A percentile compares a stretch with the other conserved stretches of the same genome.
Conservation (phyloP, 352 stramenopile genomes). For the Phytopythium litorale region DNA sequence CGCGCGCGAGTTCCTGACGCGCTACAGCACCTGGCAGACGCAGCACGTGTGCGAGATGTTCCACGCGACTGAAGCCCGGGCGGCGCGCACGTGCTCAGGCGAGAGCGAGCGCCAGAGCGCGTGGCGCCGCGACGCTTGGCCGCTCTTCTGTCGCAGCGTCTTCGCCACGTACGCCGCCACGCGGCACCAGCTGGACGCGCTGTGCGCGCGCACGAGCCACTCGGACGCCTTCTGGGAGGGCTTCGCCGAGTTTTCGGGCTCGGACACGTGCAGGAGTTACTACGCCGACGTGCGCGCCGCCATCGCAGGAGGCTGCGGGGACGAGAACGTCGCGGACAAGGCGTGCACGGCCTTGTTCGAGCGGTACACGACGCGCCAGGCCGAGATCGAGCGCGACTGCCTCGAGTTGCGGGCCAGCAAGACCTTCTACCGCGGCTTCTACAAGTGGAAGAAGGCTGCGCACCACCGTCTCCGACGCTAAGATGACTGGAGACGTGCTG, state of each 20-base stretch:
- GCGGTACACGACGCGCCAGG: constrained; percentile 45
- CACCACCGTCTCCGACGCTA: not conserved
- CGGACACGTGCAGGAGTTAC: constrained; percentile 53
- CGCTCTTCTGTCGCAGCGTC: constrained; percentile 54
- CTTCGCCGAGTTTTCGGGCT: constrained; percentile 50
- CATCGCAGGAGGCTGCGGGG: constrained; percentile 19
- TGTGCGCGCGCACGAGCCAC: constrained; percentile 35
- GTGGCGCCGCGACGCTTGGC: constrained; percentile 42
- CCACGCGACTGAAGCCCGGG: constrained; percentile 42
- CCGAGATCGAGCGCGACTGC: constrained; percentile 44
- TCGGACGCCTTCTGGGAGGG: constrained; percentile 60
- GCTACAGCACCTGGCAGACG: constrained; percentile 49
- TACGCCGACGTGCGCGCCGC: constrained; percentile 45
- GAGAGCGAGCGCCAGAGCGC: constrained; percentile 26
- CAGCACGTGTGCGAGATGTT: constrained; percentile 44
- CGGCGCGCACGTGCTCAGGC: constrained; percentile 38
- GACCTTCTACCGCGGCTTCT: constrained; percentile 7
- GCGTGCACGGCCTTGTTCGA: constrained; percentile 38
- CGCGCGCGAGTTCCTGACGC: constrained; percentile 25
- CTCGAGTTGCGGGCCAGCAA: constrained; percentile 18
- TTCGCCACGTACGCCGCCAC: constrained; percentile 48
- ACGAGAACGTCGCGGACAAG: not conserved
- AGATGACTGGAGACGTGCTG: too few species aligned
- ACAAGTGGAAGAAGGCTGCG: constrained; percentile 3
- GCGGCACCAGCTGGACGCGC: constrained; percentile 37